Evolutionary conservation across 208 protist species (phyloP).

Genomic region (Crithidia thermophila): DNA sequence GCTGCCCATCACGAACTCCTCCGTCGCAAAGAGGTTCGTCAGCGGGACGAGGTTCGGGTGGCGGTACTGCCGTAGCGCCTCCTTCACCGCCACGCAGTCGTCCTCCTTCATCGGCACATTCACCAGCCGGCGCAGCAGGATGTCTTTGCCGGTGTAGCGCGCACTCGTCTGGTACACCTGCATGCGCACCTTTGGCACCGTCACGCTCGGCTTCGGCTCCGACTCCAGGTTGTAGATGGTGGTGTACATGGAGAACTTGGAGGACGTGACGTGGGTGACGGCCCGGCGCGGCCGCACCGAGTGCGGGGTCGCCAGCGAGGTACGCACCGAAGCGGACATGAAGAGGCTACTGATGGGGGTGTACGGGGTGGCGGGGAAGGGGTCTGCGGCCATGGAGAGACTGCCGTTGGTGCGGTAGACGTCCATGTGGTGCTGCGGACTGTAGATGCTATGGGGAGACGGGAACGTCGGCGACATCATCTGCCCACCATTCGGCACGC

Average conservation of each 20-base stretch:
- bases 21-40: slow-evolving; percentile 69
- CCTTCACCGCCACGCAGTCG: slow-evolving; percentile 58
- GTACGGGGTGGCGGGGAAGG: slow-evolving; percentile 86
- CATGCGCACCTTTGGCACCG: slow-evolving; percentile 66
- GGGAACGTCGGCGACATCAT: slow-evolving; percentile 54
- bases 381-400: slow-evolving; percentile 50
- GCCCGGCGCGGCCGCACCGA: slow-evolving; percentile 39
- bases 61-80: slow-evolving; percentile 67
- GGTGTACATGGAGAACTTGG: slow-evolving; percentile 86
- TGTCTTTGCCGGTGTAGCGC: slow-evolving; percentile 76
- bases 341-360: slow-evolving; percentile 73
- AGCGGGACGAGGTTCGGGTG: slow-evolving; percentile 87
- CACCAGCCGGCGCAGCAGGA: slow-evolving; percentile 77
- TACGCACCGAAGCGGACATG: slow-evolving; percentile 71
- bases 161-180: slow-evolving; percentile 81
- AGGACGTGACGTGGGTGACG: slow-evolving; percentile 78
- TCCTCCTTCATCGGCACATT: slow-evolving; percentile 55
- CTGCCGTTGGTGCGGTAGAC: slow-evolving; percentile 64
- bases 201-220: slow-evolving; percentile 54
- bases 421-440: slow-evolving; percentile 60
- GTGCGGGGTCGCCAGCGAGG: slow-evolving; percentile 40
- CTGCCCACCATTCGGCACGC: slow-evolving; percentile 25
- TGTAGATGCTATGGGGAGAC: slow-evolving; percentile 68
- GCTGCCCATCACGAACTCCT: slow-evolving; percentile 89
- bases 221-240: slow-evolving; percentile 89